Percentiles rank a stretch among this genome's conserved stretches.
These are phyloP conservation scores for Cryphonectria carpinicola DNA, from an alignment of 2,329 filamentous ascomycete genomes.

Conservation along the genomic window DNA sequence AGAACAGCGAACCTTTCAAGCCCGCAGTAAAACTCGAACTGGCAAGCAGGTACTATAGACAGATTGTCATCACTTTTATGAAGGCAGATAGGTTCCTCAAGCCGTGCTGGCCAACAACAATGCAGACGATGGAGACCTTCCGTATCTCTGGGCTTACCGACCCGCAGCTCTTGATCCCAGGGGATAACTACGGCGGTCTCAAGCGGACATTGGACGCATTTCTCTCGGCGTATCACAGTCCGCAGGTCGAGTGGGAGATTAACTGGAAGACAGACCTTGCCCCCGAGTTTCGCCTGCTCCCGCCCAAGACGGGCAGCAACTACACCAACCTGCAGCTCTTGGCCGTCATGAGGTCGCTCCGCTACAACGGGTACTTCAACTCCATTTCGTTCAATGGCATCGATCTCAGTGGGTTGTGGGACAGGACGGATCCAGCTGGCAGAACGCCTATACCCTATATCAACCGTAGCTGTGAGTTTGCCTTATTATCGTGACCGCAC, in stretches of 20 bases:
- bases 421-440: conserved; percentile 48
- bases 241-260: conserved; percentile 56
- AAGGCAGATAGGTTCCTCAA: conserved; percentile 60
- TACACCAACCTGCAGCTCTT: conserved; percentile 58
- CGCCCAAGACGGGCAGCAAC: conserved; percentile 41
- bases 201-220: conserved; percentile 60
- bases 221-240: conserved; percentile 55
- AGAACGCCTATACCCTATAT: conserved; percentile 54
- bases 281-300: conserved; percentile 59
- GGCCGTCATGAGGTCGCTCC: conserved; percentile 59
- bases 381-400: conserved; percentile 59
- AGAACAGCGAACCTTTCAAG: conserved; percentile 39
- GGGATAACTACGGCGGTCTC: conserved; percentile 58
- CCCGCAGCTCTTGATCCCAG: conserved; percentile 57
- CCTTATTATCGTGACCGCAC: not conserved
- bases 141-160: conserved; percentile 56
- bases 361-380: conserved; percentile 64
- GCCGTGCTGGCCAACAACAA: conserved; percentile 60
- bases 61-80: conserved; percentile 57
- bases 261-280: conserved; percentile 50
- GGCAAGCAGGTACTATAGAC: conserved; percentile 58
- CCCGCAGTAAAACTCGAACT: conserved; percentile 44
- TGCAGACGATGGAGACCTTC: conserved; percentile 57
- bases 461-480: conserved; percentile 53
- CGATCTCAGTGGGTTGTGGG: conserved; percentile 49